A percentile compares a stretch with the other conserved stretches of the same genome.
These are phyloP conservation scores for Phytophthora tubulina DNA, from an alignment of 352 stramenopile genomes.

Conservation along the genomic window DNA sequence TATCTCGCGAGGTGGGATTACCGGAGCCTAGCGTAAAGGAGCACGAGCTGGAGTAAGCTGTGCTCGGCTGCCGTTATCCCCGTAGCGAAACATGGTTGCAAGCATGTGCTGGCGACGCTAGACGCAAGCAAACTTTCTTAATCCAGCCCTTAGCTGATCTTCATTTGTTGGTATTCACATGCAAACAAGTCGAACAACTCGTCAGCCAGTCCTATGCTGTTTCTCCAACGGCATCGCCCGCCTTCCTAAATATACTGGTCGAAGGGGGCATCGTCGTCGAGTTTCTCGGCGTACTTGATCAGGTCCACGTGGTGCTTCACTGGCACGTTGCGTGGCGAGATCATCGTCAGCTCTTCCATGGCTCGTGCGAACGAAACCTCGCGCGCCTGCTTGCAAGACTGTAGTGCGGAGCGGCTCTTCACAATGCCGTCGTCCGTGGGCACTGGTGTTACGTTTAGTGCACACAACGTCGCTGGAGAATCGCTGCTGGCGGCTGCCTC, in stretches of 20 bases:
- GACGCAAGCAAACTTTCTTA: constrained; percentile 1
- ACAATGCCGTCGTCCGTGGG: constrained; percentile 66
- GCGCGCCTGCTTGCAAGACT: constrained; percentile 78
- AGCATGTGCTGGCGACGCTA: background rate
- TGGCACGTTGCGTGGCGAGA: constrained; percentile 79
- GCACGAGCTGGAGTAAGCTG: background rate
- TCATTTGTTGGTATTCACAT: constrained; percentile 45
- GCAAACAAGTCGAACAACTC: constrained; percentile 37
- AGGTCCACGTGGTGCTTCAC: constrained; percentile 84
- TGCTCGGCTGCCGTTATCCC: background rate
- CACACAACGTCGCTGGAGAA: constrained; percentile 48
- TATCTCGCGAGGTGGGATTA: constrained; percentile 4
- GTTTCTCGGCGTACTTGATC: constrained; percentile 87
- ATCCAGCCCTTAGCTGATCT: constrained; percentile 12
- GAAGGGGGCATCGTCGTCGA: constrained; percentile 71
- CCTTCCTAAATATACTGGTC: constrained; percentile 72
- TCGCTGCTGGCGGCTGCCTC: constrained; percentile 28
- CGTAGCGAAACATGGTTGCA: background rate
- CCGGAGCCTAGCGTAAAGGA: background rate
- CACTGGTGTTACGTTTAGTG: constrained; percentile 71
- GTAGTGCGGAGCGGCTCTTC: constrained; percentile 76
- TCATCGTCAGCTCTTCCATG: constrained; percentile 82
- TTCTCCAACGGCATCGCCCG: constrained; percentile 25
- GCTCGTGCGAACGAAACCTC: constrained; percentile 78
- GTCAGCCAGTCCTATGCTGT: constrained; percentile 35